Base-by-base conservation (phyloP, 2,329 filamentous ascomycete species). In the Phaeomoniella chlamydospora region DNA sequence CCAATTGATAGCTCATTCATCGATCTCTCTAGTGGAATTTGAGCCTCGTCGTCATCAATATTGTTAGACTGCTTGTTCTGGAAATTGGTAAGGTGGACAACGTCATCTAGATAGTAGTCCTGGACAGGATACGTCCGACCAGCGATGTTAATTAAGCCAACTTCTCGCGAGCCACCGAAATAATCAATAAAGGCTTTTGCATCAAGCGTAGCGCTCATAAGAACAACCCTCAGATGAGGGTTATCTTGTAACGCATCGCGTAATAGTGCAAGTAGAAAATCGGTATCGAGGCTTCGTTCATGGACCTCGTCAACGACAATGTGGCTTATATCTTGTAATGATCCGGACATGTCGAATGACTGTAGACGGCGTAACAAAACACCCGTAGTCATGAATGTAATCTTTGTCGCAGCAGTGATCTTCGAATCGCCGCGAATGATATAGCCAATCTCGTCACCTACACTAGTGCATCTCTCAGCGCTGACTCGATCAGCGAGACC, bases 181-280 rank as follows among this genome's bases (percentile, higher is more conserved):
- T 96, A 96, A 38, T 74, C 64, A 44, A 76, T 76, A 55, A 96
- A 96, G 0, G 86, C 76, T 1, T 77, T 72, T 2, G 88, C 86
- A 56, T 98, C 87, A 3, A 96, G 72, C 1, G 88, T 98, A 2
- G 88, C 88, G 57, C 85, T 94, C 90, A 98, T 98, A 22, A 98
- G 67, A 10, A 98, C 77, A 29, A 96, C 70, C 55, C 88, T 94
- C 26, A 96, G 69, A 43, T 92, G 82, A 47, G 76, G 78, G 34
- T 82, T 72, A 45, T 68, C 67, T 39, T 70, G 72, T 44, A 94
- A 58, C 4, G 94, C 83, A 52, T 94, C 82, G 37, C 85, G 75
- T 19, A 98, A 64, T 35, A 98, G 70, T 31, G 87, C 86, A 36
- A 98, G 68, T 6, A 96, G 64, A 51, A 98, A 94, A 54, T 98